Percentiles rank a stretch among this genome's conserved stretches.
Conservation (phyloP, 2,329 filamentous ascomycete species). For the Cercospora canescens region DNA sequence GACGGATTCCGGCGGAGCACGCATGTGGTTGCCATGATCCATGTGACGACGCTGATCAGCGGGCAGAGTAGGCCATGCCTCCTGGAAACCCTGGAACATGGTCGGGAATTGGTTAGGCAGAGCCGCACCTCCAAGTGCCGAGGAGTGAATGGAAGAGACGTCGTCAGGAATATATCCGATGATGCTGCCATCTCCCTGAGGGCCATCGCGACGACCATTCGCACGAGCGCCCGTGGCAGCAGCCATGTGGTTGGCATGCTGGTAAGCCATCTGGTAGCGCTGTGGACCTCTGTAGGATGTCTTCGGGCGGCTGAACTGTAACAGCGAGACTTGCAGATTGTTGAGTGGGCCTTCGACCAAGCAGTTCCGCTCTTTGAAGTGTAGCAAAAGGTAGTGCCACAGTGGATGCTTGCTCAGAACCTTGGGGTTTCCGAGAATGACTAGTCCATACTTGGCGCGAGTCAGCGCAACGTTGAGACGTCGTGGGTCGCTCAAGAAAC, state of each 20-base stretch:
- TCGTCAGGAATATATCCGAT: slow-evolving; percentile 96
- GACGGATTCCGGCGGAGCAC: slow-evolving; percentile 58
- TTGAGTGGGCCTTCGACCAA: slow-evolving; percentile 92
- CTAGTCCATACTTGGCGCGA: slow-evolving; percentile 92
- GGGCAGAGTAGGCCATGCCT: slow-evolving; percentile 78
- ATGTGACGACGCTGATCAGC: slow-evolving; percentile 63
- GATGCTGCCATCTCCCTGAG: slow-evolving; percentile 71
- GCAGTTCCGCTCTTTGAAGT: slow-evolving; percentile 97
- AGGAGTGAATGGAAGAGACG: slow-evolving; percentile 94
- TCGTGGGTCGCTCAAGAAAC: slow-evolving; percentile 95
- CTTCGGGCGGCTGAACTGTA: slow-evolving; percentile 94
- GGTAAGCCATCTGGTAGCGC: slow-evolving; percentile 78
- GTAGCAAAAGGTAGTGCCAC: slow-evolving; percentile 91
- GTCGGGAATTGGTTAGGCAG: slow-evolving; percentile 77
- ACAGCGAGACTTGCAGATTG: slow-evolving; percentile 91
- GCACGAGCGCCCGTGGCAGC: slow-evolving; percentile 46
- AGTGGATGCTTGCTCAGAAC: slow-evolving; percentile 96
- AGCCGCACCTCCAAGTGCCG: slow-evolving; percentile 75
- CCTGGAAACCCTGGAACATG: slow-evolving; percentile 93
- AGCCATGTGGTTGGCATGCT: slow-evolving; percentile 62
- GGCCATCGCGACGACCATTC: slow-evolving; percentile 53
- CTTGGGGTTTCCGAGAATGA: slow-evolving; percentile 96
- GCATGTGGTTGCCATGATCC: slow-evolving; percentile 49
- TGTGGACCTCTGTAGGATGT: slow-evolving; percentile 87
- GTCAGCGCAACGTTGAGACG: slow-evolving; percentile 97